Evolutionary conservation across 495 filamentous ascomycete genomes (phyloP).

Genomic region (Choiromyces venosus): DNA sequence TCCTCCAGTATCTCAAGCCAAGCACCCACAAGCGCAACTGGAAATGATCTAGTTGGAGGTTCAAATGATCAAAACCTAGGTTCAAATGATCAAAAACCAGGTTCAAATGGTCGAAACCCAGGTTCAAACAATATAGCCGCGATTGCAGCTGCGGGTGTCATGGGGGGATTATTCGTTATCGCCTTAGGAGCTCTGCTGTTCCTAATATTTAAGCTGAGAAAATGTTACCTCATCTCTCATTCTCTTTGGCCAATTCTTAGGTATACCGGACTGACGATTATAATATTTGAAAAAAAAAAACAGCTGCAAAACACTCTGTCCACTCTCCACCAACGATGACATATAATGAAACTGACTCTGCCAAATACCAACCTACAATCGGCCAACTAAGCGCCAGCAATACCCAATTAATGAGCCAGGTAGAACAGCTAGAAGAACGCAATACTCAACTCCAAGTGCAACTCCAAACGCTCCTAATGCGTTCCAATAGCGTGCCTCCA

Average conservation of each 20-base stretch:
- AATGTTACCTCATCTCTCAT: not conserved
- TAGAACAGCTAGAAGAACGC: not conserved
- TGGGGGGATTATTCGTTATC: constrained; percentile 2
- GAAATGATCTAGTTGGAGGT: too few species aligned
- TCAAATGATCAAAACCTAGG: too few species aligned
- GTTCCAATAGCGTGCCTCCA: not conserved
- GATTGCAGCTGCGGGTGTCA: not conserved
- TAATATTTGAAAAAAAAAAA: not conserved
- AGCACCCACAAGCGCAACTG: too few species aligned
- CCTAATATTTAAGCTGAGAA: constrained; percentile 1
- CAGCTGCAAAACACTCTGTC: not conserved
- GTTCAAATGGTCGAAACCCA: too few species aligned
- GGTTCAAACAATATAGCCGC: not conserved
- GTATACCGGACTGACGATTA: not conserved
- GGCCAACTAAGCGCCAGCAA: not conserved
- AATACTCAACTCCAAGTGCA: not conserved
- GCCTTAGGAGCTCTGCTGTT: not conserved
- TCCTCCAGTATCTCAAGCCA: too few species aligned
- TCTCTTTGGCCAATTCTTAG: not conserved
- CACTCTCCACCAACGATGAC: not conserved
- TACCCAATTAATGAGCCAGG: not conserved
- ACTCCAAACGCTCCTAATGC: not conserved
- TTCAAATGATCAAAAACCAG: too few species aligned
- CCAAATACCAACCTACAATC: not conserved
- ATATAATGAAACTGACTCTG: not conserved